Evolutionary conservation across 768 basidiomycete genomes (phyloP).

Genomic region (Naganishia vishniacii): DNA sequence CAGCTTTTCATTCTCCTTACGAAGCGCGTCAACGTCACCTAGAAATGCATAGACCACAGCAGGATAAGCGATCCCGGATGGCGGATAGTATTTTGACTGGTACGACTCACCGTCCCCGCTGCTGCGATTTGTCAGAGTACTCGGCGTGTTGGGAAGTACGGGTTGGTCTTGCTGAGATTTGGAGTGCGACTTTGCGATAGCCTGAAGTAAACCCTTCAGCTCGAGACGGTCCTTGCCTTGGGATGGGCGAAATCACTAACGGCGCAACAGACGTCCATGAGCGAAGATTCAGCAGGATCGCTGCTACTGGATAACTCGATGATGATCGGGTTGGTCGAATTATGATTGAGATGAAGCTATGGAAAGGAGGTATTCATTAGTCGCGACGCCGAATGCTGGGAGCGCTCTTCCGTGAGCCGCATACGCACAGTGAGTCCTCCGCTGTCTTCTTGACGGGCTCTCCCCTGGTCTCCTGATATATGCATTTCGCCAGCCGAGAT

Average conservation of each 20-base stretch:
- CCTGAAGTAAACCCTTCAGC: neutral
- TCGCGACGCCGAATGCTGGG: too few relatives aligned
- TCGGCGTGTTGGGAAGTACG: neutral
- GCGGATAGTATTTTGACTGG: too few relatives aligned
- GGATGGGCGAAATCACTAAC: neutral
- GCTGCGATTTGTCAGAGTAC: neutral
- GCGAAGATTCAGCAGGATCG: neutral
- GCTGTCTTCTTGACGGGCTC: neutral
- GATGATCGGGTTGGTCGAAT: neutral
- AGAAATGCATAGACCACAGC: too few relatives aligned
- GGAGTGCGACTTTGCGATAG: neutral
- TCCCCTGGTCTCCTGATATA: slow-evolving; percentile 2
- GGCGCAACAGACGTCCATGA: slow-evolving; percentile 8
- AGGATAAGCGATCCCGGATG: neutral
- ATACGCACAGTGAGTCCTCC: neutral
- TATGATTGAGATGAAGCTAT: slow-evolving; percentile 13
- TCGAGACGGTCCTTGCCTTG: neutral
- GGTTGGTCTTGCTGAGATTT: neutral
- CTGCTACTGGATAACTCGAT: neutral
- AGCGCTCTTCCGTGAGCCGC: too few relatives aligned
- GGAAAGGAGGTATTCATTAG: neutral
- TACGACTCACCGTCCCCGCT: neutral
- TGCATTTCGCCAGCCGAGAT: slow-evolving; percentile 11
- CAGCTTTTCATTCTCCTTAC: slow-evolving; percentile 14
- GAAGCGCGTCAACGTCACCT: slow-evolving; percentile 1